A percentile compares a stretch with the other conserved stretches of the same genome.
These are phyloP conservation scores for Pythium rhizo-oryzae DNA, from an alignment of 352 stramenopile genomes.

Conservation along the genomic window DNA sequence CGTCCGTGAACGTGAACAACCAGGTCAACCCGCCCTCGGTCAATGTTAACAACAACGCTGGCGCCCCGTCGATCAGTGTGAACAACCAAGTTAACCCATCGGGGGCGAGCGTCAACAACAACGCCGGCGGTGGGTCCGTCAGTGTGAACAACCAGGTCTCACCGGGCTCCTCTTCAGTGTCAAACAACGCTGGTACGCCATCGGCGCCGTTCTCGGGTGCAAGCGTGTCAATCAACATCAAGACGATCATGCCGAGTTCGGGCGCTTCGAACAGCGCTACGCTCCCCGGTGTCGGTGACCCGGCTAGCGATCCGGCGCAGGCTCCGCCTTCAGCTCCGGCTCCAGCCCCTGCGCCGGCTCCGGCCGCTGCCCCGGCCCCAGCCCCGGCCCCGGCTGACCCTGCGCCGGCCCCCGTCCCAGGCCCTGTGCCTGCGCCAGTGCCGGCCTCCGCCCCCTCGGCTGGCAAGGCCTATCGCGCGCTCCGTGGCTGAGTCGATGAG, in stretches of 20 bases:
- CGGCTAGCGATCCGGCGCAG: neutral
- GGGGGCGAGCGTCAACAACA: neutral
- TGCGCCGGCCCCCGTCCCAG: constrained; percentile 1
- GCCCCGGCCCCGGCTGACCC: neutral
- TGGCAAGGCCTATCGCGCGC: constrained; percentile 4
- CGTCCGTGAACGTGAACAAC: no score
- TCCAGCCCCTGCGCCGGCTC: neutral
- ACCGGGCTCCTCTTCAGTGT: neutral
- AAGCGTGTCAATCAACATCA: constrained; percentile 3
- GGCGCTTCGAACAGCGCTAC: constrained; percentile 2
- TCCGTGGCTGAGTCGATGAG: neutral
- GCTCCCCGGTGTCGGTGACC: neutral
- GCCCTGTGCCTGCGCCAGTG: neutral
- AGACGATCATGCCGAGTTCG: neutral
- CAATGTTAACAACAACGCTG: constrained; percentile 1
- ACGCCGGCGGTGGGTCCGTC: neutral
- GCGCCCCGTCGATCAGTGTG: neutral
- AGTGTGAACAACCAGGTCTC: constrained; percentile 2
- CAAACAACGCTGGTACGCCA: constrained; percentile 3
- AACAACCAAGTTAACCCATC: neutral
- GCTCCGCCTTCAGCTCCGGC: neutral
- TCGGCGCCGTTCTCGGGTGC: neutral
- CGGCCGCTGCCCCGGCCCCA: neutral
- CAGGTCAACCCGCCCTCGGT: neutral
- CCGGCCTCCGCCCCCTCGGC: neutral